Conservation (phyloP, 2,329 filamentous ascomycete genomes). For the Diaporthe sp. region DNA sequence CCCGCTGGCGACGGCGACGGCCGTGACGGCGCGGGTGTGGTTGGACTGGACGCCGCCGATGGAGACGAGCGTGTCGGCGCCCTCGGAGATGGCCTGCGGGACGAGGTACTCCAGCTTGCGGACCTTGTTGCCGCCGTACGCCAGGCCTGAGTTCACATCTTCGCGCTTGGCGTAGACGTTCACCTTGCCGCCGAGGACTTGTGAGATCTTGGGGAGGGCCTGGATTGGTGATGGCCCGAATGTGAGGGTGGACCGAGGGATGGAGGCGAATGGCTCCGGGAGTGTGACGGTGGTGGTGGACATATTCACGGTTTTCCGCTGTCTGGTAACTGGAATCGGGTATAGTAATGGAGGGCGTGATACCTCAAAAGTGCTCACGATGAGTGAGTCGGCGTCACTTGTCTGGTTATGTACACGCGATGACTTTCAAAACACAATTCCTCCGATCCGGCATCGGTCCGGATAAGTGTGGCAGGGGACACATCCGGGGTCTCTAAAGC, state of each 20-base stretch:
- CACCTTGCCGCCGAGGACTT: conserved; percentile 71
- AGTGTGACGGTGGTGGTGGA: conserved; percentile 56
- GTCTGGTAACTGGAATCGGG: background rate
- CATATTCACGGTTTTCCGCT: conserved; percentile 2
- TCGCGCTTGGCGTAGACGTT: conserved; percentile 80
- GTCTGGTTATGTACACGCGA: background rate
- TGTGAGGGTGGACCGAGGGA: conserved; percentile 73
- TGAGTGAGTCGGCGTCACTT: background rate
- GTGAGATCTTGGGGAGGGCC: conserved; percentile 73
- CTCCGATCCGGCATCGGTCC: conserved; percentile 41
- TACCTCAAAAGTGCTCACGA: background rate
- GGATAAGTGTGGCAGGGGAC: conserved; percentile 23
- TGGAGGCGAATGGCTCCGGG: conserved; percentile 73
- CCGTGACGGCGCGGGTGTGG: conserved; percentile 77
- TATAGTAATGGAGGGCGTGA: background rate
- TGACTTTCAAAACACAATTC: background rate
- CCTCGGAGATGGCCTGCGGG: conserved; percentile 70
- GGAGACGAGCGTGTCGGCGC: conserved; percentile 73
- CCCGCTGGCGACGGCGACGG: conserved; percentile 70
- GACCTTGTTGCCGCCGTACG: conserved; percentile 79
- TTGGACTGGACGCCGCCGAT: conserved; percentile 80
- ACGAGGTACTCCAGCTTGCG: conserved; percentile 79
- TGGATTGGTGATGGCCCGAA: conserved; percentile 80
- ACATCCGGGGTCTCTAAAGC: background rate
- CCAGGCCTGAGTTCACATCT: conserved; percentile 77